phyloP scores from a whole-genome alignment of 2,329 filamentous ascomycete genomes.

The Zarea fungicola region DNA sequence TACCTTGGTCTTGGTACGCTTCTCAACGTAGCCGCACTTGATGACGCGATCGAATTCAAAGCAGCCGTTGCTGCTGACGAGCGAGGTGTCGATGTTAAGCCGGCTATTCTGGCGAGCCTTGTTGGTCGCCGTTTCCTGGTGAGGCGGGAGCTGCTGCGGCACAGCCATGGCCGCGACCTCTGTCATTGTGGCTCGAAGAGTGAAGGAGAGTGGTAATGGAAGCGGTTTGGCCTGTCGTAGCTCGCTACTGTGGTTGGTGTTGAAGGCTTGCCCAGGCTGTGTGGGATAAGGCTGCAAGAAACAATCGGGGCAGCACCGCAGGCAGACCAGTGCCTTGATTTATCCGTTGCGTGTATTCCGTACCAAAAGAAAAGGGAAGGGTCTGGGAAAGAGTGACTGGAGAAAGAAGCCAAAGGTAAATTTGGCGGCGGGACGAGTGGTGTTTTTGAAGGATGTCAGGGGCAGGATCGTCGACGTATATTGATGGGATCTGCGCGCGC shows the following conservation, averaged over 20 bases:
- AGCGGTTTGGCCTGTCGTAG: not conserved
- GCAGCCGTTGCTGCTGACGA: constrained; percentile 89
- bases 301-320: not conserved
- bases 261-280: not conserved
- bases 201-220: not conserved
- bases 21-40: constrained; percentile 80
- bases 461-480: constrained; percentile 9
- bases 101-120: constrained; percentile 22
- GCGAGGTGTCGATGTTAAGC: constrained; percentile 58
- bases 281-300: not conserved
- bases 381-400: not conserved
- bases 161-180: constrained; percentile 8
- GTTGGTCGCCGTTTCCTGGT: constrained; percentile 15
- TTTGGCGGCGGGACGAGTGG: not conserved
- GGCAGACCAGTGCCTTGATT: not conserved
- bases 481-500: constrained; percentile 9
- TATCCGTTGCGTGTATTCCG: not conserved
- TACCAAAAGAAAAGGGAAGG: not conserved
- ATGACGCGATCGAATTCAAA: constrained; percentile 94
- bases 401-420: not conserved
- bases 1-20: constrained; percentile 93
- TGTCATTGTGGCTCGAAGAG: constrained; percentile 3
- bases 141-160: constrained; percentile 10
- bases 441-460: constrained; percentile 4
- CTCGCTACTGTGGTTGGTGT: not conserved